Conservation (phyloP, 164 flowering plant genomes). For the Malania oleifera region DNA sequence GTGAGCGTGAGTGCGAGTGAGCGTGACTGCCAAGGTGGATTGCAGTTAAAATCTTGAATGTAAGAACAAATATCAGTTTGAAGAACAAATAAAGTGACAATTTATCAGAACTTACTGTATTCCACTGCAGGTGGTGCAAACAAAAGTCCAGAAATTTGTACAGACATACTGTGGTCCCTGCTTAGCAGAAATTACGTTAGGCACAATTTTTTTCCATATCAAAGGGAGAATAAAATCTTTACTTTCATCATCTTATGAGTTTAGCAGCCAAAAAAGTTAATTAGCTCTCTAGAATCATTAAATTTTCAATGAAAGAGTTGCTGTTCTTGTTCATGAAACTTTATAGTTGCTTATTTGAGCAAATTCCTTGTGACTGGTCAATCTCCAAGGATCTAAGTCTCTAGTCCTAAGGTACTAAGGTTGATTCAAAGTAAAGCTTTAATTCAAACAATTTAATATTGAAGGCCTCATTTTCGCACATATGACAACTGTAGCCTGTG, state of each 20-base stretch:
- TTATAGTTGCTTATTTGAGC: background rate
- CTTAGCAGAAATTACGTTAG: conserved; percentile 11
- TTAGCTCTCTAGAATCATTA: background rate
- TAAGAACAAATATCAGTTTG: background rate
- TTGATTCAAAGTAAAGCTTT: background rate
- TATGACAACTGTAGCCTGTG: too few species aligned
- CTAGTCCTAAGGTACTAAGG: background rate
- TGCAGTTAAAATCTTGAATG: background rate
- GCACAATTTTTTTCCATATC: background rate
- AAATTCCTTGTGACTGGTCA: background rate
- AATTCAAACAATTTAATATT: too few species aligned
- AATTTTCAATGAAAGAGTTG: background rate
- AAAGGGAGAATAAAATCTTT: background rate
- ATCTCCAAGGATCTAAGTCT: background rate
- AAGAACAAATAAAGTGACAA: background rate
- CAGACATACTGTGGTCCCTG: conserved; percentile 99
- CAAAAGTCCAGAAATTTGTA: conserved; percentile 93
- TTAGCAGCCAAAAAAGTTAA: background rate
- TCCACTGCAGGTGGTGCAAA: conserved; percentile 93
- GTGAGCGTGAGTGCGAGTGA: too few species aligned
- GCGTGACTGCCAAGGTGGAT: too few species aligned
- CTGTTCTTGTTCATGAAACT: background rate
- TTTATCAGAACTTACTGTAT: conserved; percentile 72
- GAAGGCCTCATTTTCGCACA: too few species aligned
- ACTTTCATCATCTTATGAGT: background rate